Conservation (phyloP, 805 yeast species). For the Candida awuae region DNA sequence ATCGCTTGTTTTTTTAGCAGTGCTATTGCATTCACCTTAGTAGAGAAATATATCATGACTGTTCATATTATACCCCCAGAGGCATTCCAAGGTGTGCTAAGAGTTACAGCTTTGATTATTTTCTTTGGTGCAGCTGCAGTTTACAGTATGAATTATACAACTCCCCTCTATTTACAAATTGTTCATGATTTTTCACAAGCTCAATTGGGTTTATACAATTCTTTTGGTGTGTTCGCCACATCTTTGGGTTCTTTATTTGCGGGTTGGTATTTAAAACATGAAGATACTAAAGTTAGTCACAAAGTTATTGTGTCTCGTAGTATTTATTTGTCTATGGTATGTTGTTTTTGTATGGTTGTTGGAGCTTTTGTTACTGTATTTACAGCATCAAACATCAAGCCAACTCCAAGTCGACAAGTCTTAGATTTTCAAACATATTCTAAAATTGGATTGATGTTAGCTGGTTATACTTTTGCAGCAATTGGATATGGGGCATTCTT, state of each 20-base stretch:
- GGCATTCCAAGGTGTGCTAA: conserved; percentile 32
- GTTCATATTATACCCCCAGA: conserved; percentile 36
- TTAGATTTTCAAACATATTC: conserved; percentile 6
- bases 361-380: conserved; percentile 19
- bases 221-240: conserved; percentile 33
- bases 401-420: conserved; percentile 16
- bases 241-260: conserved; percentile 34
- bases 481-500: conserved; percentile 35
- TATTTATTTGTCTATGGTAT: conserved; percentile 18
- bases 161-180: conserved; percentile 38
- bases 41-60: conserved; percentile 30
- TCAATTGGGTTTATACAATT: conserved; percentile 33
- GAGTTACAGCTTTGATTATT: conserved; percentile 31
- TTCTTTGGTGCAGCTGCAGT: conserved; percentile 32
- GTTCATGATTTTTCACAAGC: conserved; percentile 33
- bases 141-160: conserved; percentile 30
- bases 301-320: conserved; percentile 17
- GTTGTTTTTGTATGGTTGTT: conserved; percentile 16
- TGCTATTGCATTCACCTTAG: conserved; percentile 20
- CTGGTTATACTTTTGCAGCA: conserved; percentile 28
- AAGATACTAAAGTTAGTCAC: conserved; percentile 11
- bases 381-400: conserved; percentile 17
- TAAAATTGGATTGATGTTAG: conserved; percentile 18
- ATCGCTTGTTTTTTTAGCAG: conserved; percentile 13
- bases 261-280: conserved; percentile 29